phyloP scores from a whole-genome alignment of 129 eudicot species.

The Flaveria ramosissima region DNA sequence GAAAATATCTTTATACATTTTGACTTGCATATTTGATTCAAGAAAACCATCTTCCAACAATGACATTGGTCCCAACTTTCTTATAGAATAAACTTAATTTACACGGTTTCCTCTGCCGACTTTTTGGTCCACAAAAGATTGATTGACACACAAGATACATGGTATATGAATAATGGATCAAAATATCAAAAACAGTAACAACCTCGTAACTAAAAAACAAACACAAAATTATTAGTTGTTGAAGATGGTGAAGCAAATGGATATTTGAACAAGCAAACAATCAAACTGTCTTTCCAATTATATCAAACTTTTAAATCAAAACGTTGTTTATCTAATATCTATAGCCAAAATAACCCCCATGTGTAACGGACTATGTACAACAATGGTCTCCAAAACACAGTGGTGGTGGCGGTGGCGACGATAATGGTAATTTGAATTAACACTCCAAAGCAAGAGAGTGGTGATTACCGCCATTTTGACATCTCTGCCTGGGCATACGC shows the following conservation, averaged over 20 bases:
- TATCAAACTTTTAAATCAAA: constrained; percentile 23
- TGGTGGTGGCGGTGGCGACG: neutral
- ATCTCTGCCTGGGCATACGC: constrained; percentile 75
- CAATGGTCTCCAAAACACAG: constrained; percentile 15
- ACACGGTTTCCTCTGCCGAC: neutral
- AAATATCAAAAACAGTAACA: neutral
- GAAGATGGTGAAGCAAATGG: neutral
- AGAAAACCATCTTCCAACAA: neutral
- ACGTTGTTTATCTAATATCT: constrained; percentile 13
- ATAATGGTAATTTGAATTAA: constrained; percentile 18
- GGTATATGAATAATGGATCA: neutral
- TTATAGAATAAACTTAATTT: constrained; percentile 4
- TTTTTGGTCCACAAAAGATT: constrained; percentile 4
- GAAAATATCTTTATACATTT: neutral
- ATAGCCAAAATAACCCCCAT: constrained; percentile 16
- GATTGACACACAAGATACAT: neutral
- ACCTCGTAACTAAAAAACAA: constrained; percentile 9
- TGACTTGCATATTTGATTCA: neutral
- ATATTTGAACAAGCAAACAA: neutral
- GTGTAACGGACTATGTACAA: constrained; percentile 34
- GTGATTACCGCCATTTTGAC: constrained; percentile 35
- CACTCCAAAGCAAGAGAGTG: constrained; percentile 47
- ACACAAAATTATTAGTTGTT: neutral
- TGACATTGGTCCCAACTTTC: neutral
- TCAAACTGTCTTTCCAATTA: constrained; percentile 23